Percentiles rank a stretch among this genome's conserved stretches.
These are phyloP conservation scores for Acorus gramineus DNA, from an alignment of 106 monocot species.

Conservation along the genomic window DNA sequence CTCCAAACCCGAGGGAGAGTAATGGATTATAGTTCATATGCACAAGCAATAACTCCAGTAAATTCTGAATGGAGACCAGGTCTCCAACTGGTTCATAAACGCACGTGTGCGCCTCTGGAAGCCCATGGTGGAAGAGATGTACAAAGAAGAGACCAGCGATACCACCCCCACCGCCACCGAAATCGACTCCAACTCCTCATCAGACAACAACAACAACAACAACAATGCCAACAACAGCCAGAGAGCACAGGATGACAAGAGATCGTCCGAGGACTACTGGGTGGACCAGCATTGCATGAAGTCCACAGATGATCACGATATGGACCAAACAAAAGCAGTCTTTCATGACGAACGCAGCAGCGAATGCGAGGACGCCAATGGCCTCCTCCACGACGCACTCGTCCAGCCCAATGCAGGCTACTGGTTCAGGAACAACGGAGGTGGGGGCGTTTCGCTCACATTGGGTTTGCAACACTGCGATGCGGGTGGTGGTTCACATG, in stretches of 20 bases:
- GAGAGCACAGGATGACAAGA: constrained; percentile 26
- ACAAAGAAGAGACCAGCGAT: constrained; percentile 81
- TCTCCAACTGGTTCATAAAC: constrained; percentile 98
- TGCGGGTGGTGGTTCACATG: constrained; percentile 28
- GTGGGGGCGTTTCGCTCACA: constrained; percentile 55
- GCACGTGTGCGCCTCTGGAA: constrained; percentile 96
- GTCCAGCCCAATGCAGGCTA: constrained; percentile 14
- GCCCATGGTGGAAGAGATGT: constrained; percentile 98
- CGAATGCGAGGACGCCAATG: constrained; percentile 28
- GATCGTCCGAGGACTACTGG: constrained; percentile 29
- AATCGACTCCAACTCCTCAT: constrained; percentile 68
- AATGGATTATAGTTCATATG: no score
- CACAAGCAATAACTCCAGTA: no score
- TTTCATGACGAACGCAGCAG: constrained; percentile 19
- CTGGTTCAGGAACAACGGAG: constrained; percentile 36
- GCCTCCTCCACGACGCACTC: constrained; percentile 36
- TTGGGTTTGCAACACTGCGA: constrained; percentile 58
- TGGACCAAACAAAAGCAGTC: constrained; percentile 18
- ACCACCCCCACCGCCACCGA: constrained; percentile 8
- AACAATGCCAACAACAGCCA: constrained; percentile 17
- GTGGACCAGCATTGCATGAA: constrained; percentile 33
- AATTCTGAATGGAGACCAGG: constrained; percentile 17
- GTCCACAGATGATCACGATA: constrained; percentile 21
- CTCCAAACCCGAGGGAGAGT: no score
- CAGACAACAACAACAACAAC: constrained; percentile 3